These are phyloP conservation scores for Leccinum fuscescens DNA, from an alignment of 1,284 basidiomycete species.

Conservation along the genomic window DNA sequence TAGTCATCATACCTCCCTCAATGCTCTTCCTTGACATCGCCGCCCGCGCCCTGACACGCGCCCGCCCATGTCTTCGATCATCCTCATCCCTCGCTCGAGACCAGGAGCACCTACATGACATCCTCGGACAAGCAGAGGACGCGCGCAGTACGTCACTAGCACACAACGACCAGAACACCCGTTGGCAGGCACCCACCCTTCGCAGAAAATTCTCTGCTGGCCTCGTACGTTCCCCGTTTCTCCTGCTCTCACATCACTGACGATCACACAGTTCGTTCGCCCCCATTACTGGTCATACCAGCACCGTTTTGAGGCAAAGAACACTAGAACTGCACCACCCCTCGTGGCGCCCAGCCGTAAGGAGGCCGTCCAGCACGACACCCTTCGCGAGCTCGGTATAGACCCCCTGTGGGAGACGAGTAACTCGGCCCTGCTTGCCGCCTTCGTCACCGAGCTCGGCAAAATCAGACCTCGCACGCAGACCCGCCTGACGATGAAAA, in stretches of 20 bases:
- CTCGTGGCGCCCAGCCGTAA: conserved; percentile 51
- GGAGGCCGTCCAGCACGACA: conserved; percentile 56
- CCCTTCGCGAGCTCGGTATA: conserved; percentile 64
- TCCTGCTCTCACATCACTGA: not conserved
- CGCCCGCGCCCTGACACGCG: conserved; percentile 8
- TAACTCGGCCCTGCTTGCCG: conserved; percentile 68
- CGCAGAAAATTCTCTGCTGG: conserved; percentile 28
- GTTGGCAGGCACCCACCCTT: conserved; percentile 25
- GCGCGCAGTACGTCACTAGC: conserved; percentile 16
- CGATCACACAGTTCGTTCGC: conserved; percentile 40
- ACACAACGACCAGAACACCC: not conserved
- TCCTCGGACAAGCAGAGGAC: conserved; percentile 24
- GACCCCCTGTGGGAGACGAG: conserved; percentile 67
- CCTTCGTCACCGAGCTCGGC: conserved; percentile 81
- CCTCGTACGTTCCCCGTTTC: conserved; percentile 14
- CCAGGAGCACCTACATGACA: conserved; percentile 24
- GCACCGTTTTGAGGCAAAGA: conserved; percentile 35
- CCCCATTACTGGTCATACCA: conserved; percentile 47
- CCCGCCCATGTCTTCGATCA: conserved; percentile 8
- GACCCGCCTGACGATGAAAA: conserved; percentile 80
- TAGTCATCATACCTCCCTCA: not conserved
- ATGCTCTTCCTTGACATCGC: conserved; percentile 13
- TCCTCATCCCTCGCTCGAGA: conserved; percentile 22
- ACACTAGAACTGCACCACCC: conserved; percentile 19
- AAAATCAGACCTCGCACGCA: conserved; percentile 72